Conservation (phyloP, 2,329 filamentous ascomycete species). For the Aspergillus persii region DNA sequence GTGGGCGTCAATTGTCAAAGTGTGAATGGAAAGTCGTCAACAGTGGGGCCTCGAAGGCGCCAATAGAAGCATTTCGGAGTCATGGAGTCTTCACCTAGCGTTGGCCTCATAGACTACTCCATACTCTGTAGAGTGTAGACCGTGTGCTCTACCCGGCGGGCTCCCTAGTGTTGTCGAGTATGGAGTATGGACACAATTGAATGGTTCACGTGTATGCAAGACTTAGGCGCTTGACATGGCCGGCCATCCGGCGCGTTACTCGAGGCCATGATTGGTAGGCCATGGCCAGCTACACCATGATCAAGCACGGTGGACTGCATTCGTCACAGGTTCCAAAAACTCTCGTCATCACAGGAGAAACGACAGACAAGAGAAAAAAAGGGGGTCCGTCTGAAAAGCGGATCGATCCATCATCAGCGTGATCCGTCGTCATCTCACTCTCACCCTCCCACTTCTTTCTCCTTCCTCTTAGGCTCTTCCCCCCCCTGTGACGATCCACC, state of each 20-base stretch:
- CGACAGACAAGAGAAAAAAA: background rate
- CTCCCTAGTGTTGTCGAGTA: background rate
- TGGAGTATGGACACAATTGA: background rate
- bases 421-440: background rate
- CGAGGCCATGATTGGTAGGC: background rate
- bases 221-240: background rate
- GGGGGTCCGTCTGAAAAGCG: no score
- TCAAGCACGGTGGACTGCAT: background rate
- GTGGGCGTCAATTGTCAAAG: background rate
- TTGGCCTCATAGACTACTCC: background rate
- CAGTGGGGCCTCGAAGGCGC: background rate
- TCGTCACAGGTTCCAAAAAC: background rate
- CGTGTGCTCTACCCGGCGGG: background rate
- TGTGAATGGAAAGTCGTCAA: background rate
- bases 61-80: background rate
- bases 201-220: no score
- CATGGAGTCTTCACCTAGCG: background rate
- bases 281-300: background rate
- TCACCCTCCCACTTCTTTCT: background rate
- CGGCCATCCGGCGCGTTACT: background rate
- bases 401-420: background rate
- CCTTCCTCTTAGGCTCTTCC: background rate
- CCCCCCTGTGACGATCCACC: slow-evolving; percentile 14
- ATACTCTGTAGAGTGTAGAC: background rate
- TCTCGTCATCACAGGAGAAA: background rate